Base-by-base conservation (phyloP, 1,284 basidiomycete genomes). In the Clitocybe nebularis region DNA sequence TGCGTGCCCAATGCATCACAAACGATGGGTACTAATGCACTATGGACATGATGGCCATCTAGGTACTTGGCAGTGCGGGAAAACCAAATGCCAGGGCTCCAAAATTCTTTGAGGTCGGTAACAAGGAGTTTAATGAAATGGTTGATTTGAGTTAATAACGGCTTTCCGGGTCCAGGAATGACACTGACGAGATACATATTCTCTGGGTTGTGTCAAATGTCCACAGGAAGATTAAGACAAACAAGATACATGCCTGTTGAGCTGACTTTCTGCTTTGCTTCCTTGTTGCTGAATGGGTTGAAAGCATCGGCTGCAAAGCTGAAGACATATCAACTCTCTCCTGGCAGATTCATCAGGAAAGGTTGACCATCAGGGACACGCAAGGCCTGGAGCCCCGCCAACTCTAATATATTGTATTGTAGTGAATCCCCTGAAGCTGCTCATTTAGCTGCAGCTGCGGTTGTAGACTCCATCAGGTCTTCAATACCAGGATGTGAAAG, bases 171-270 rank as follows among this genome's bases (percentile, higher is more conserved):
- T 0, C 62, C 58, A 11, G 59, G 55, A 2, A 64, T 55, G 6
- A 64, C 49, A 0, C 61, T 58, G 0, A 45, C 55, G 0, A 63
- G 39, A 30, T 55, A 63, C 43, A 66, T 53, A 35, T 66, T 61
- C 35, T 67, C 55, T 0, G 50, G 51, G 1, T 53, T 52, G 39
- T 63, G 60, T 0, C 50, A 39, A 0, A 62, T 30, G 14, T 55
- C 38, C 1, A 30, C 36, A 0, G 63, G 62, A 10, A 66, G 52
- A 25, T 63, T 64, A 2, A 60, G 45, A 16, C 44, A 39, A 16
- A 52, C 50, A 7, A 60, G 28, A 34, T 42, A 58, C 11, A 60
- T 57, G 3, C 52, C 56, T 1, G 47, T 53, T 8, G 53, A 51
- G 1, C n/a, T 19, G 11, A 29, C 32, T 11, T 36, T 43, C 21